Percentiles rank a stretch among this genome's conserved stretches.
Conservation (phyloP, 306 rosid species). For the Quercus cerris region DNA sequence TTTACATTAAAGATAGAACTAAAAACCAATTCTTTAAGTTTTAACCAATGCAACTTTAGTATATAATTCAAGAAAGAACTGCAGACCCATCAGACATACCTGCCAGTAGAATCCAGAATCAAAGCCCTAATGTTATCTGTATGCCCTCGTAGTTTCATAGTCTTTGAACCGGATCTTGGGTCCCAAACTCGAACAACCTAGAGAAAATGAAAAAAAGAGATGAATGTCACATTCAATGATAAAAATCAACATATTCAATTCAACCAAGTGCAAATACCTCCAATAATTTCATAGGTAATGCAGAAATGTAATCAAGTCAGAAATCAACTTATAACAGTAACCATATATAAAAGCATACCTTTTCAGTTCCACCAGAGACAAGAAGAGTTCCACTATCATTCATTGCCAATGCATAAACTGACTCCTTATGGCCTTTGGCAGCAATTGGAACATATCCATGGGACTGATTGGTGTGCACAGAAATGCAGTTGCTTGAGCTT, state of each 20-base stretch:
- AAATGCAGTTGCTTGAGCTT: constrained; percentile 77
- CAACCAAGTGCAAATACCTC: constrained; percentile 13
- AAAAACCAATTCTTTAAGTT: background rate
- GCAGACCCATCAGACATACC: constrained; percentile 46
- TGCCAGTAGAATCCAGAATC: constrained; percentile 91
- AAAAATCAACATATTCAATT: constrained; percentile 1
- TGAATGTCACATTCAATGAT: constrained; percentile 9
- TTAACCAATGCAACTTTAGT: background rate
- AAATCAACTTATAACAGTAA: constrained; percentile 23
- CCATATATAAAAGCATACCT: constrained; percentile 52
- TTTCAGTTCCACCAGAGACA: constrained; percentile 98
- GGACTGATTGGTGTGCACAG: constrained; percentile 62
- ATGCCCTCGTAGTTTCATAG: constrained; percentile 93
- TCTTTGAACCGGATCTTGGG: constrained; percentile 91
- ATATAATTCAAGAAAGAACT: constrained; percentile 13
- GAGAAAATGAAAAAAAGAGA: constrained; percentile 19
- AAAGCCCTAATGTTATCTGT: constrained; percentile 90
- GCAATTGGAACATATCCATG: constrained; percentile 83
- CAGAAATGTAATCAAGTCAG: background rate
- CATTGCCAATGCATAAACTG: constrained; percentile 96
- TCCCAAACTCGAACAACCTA: constrained; percentile 99
- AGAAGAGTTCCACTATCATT: constrained; percentile 87
- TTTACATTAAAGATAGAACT: background rate
- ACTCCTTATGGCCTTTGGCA: constrained; percentile 99
- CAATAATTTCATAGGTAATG: constrained; percentile 1